These are phyloP conservation scores for Dictyostelium capitatum DNA, from an alignment of 78 protist genomes.

Conservation along the genomic window DNA sequence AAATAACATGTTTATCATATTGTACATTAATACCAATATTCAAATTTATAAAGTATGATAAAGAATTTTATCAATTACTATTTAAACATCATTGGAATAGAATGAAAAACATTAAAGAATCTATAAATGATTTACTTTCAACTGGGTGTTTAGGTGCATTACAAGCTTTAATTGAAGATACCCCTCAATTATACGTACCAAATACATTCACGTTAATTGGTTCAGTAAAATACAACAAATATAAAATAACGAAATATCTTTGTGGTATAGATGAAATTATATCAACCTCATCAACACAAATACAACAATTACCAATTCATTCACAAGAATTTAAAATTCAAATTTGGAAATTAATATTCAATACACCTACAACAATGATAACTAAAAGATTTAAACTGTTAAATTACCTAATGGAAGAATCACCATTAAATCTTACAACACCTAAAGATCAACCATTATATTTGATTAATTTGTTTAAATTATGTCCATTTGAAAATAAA, in stretches of 20 bases:
- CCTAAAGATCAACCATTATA: slow-evolving; percentile 20
- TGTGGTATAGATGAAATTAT: not conserved
- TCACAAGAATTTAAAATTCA: not conserved
- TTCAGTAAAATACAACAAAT: not conserved
- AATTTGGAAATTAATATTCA: slow-evolving; percentile 23
- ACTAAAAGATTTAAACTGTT: slow-evolving; percentile 5
- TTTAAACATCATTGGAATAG: not conserved
- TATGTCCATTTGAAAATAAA: slow-evolving; percentile 15
- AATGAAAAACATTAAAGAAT: not conserved
- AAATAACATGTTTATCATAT: not conserved
- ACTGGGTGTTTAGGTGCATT: not conserved
- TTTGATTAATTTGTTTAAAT: not conserved
- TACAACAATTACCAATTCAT: not conserved
- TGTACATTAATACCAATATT: not conserved
- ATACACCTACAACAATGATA: not conserved
- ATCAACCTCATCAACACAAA: not conserved
- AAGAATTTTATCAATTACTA: not conserved
- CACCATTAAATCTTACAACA: not conserved
- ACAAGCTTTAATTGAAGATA: not conserved
- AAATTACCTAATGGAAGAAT: not conserved
- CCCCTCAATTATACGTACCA: no score
- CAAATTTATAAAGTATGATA: not conserved
- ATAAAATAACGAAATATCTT: slow-evolving; percentile 1
- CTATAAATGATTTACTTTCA: not conserved
- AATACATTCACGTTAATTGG: not conserved